Base-by-base conservation (phyloP, 306 rosid species). In the Trifolium fragiferum region DNA sequence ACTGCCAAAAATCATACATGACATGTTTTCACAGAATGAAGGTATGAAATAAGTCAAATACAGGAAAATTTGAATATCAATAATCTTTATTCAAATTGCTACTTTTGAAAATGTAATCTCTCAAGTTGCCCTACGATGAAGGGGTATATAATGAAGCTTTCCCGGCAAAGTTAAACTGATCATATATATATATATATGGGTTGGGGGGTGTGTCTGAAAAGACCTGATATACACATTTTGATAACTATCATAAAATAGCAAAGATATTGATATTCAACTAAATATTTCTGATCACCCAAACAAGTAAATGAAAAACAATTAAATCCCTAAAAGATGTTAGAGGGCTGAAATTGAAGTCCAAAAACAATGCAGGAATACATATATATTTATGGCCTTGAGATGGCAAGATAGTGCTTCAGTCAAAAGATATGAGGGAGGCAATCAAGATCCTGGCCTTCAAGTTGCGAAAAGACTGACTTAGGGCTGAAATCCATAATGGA, bases 401-500 rank as follows among this genome's bases (percentile, higher is more conserved):
- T 44, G 55, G 72, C 35, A 68, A 76, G 69, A 57, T 25, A 74
- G 37, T 38, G 18, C 41, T 51, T 41, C 77, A 21, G 30, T 78
- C 51, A 78, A n/a, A 78, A 73, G 49, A 74, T 62, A 43, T 70
- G 49, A 64, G 61, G 61, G 9, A 37, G 38, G 59, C 20, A 62
- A 41, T 66, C 55, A 61, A 25, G 21, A 35, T 35, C 20, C 44
- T 16, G 61, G 35, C 44, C 71, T 55, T 64, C 37, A 57, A 67
- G 53, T 65, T 27, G 0, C 15, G 41, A 76, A 55, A 80, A 60
- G 60, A 50, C 41, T n/a, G 60, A 53, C 49, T 65, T 11, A 66
- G 43, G 40, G 37, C 30, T 41, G 66, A 68, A 77, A 81, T 13
- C 76, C 49, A 18, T 47, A 70, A 78, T 77, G 70, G 32, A 57